Conservation (phyloP, 2,329 filamentous ascomycete genomes). For the Triangularia verruculosa region DNA sequence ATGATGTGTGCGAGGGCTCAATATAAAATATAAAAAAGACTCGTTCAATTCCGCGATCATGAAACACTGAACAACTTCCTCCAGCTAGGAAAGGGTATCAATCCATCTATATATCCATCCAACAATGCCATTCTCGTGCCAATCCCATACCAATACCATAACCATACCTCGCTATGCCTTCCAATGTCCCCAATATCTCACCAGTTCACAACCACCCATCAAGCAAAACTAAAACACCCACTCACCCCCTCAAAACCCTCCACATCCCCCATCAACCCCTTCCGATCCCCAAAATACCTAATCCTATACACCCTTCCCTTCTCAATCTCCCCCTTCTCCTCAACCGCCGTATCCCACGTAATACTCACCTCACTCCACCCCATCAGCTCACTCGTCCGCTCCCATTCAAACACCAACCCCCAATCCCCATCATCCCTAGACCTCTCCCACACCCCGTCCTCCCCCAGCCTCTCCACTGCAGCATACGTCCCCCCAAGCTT, state of each 20-base stretch:
- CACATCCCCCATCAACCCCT: slow-evolving; percentile 59
- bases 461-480: slow-evolving; percentile 63
- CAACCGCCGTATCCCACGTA: slow-evolving; percentile 54
- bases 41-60: no score
- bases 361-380: slow-evolving; percentile 77
- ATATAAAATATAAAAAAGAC: no score
- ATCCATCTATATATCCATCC: not conserved
- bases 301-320: slow-evolving; percentile 65
- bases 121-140: not conserved
- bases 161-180: not conserved
- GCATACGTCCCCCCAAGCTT: slow-evolving; percentile 74
- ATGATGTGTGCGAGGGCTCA: no score
- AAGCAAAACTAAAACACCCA: slow-evolving; percentile 5
- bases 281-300: slow-evolving; percentile 81
- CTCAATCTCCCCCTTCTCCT: slow-evolving; percentile 56
- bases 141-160: not conserved
- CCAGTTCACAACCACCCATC: not conserved
- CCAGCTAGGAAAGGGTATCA: not conserved
- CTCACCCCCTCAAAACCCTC: slow-evolving; percentile 68
- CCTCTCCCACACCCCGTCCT: slow-evolving; percentile 52
- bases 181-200: not conserved
- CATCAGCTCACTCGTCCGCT: slow-evolving; percentile 63
- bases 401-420: slow-evolving; percentile 79
- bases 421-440: slow-evolving; percentile 77
- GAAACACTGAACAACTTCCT: no score